Percentiles rank a stretch among this genome's conserved stretches.
Conservation (phyloP, 2,329 filamentous ascomycete genomes). For the Fusarium euwallaceae region DNA sequence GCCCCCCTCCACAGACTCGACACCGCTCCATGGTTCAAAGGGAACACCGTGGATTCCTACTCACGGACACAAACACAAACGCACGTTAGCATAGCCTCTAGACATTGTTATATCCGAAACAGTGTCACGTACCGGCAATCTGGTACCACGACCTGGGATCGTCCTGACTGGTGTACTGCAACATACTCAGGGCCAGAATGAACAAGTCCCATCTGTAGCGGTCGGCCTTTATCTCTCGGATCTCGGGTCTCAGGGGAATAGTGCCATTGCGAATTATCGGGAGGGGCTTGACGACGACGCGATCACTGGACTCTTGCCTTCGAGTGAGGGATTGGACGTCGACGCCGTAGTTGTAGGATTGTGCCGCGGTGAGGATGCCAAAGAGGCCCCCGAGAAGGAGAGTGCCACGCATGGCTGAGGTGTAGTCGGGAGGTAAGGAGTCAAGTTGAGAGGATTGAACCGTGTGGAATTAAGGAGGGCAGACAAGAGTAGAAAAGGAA, state of each 20-base stretch:
- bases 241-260: conserved; percentile 70
- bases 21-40: conserved; percentile 66
- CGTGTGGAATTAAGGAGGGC: background rate
- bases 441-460: background rate
- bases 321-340: conserved; percentile 57
- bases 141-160: conserved; percentile 80
- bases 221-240: conserved; percentile 74
- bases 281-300: conserved; percentile 60
- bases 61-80: background rate
- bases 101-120: conserved; percentile 1
- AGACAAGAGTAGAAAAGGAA: background rate
- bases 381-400: conserved; percentile 24
- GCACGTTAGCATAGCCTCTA: conserved; percentile 17
- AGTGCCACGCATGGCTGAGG: conserved; percentile 29
- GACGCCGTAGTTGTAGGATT: conserved; percentile 65
- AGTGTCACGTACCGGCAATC: conserved; percentile 72
- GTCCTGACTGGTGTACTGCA: conserved; percentile 76
- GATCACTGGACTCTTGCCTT: conserved; percentile 53
- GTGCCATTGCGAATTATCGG: conserved; percentile 56
- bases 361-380: conserved; percentile 27
- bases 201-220: conserved; percentile 81
- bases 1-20: conserved; percentile 63
- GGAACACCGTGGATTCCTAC: conserved; percentile 86
- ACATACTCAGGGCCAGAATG: conserved; percentile 78
- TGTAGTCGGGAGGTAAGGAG: background rate